Evolutionary conservation across 2,329 filamentous ascomycete genomes (phyloP), one percentile per base, ranked within the genome.

Genomic region (Trichoderma breve): DNA sequence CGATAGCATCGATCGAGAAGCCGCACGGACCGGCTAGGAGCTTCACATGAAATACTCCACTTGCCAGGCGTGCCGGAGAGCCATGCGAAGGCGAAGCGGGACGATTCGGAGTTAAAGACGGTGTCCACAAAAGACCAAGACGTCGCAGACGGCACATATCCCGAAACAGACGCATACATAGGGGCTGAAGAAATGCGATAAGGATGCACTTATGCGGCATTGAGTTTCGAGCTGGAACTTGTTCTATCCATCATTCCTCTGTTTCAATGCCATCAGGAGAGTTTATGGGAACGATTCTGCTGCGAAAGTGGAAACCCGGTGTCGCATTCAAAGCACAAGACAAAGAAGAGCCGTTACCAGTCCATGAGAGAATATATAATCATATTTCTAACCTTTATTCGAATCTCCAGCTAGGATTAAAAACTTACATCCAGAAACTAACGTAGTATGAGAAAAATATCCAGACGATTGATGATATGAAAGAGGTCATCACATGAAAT

Each of bases 1-100:
- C 64, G 51, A 67, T 57, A 21, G 28, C 43, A 60, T 68, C 65
- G 53, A 68, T 68, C 65, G 65, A 24, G 34, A 18, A 58, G 65
- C 65, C 36, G 65, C 65, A 68, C 65, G 65, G 53, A 68, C 53
- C 65, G 62, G 39, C 28, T 34, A n/a, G 58, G 30, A 39, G 65
- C 53, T 58, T 30, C 26, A 43, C 26, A 30, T 30, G 26, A 14
- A 43, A 6, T 60, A 53, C 65, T 68, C 65, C 65, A 68, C 65
- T 68, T 43, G 24, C 65, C 53, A 58, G 28, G 65, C 43, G 34
- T 68, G 36, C 65, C 62, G 62, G 43, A 34, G 43, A 51, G 5
- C 61, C 2, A 39, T 43, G 34, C 24, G 14, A 64, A 61, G 34
- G 26, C 34, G 24, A 24, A 26, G 64, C 64, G 64, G 47, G 64